Percentiles rank a stretch among this genome's conserved stretches.
phyloP scores from a whole-genome alignment of 441 rosid species.

The Gossypium laxum region DNA sequence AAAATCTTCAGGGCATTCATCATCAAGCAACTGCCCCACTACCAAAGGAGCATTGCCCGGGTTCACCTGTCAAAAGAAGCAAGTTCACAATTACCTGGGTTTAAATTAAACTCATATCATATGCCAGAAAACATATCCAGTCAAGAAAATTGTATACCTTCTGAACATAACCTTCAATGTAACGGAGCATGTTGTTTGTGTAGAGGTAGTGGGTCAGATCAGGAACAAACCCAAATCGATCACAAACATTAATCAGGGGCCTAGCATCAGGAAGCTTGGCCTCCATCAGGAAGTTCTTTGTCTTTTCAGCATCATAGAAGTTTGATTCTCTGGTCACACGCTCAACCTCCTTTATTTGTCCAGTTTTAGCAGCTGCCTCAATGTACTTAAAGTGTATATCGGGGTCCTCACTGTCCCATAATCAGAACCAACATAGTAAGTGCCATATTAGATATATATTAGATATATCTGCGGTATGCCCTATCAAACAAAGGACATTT shows the following conservation, averaged over 20 bases:
- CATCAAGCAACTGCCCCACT: constrained; percentile 87
- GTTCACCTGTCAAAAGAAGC: constrained; percentile 49
- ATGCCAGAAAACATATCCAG: background rate
- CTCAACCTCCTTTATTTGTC: constrained; percentile 84
- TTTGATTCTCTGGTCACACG: constrained; percentile 84
- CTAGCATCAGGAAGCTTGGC: constrained; percentile 88
- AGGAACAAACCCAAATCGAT: constrained; percentile 91
- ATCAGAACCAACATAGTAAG: background rate
- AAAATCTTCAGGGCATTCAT: constrained; percentile 83
- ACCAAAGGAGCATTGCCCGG: constrained; percentile 83
- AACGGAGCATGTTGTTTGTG: constrained; percentile 92
- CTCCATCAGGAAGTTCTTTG: constrained; percentile 83
- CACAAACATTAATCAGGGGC: constrained; percentile 92
- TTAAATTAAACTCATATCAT: background rate
- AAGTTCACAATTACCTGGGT: constrained; percentile 6
- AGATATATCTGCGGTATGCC: background rate
- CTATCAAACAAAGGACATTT: constrained; percentile 10
- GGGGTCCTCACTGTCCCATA: constrained; percentile 63
- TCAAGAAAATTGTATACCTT: constrained; percentile 42
- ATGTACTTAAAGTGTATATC: constrained; percentile 82
- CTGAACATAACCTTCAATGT: constrained; percentile 97
- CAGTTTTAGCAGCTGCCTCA: constrained; percentile 84
- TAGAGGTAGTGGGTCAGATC: constrained; percentile 97
- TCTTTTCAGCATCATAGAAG: constrained; percentile 74
- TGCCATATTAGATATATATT: background rate